These are phyloP conservation scores for Lactarius pseudohatsudake DNA, from an alignment of 768 basidiomycete species.

Conservation along the genomic window DNA sequence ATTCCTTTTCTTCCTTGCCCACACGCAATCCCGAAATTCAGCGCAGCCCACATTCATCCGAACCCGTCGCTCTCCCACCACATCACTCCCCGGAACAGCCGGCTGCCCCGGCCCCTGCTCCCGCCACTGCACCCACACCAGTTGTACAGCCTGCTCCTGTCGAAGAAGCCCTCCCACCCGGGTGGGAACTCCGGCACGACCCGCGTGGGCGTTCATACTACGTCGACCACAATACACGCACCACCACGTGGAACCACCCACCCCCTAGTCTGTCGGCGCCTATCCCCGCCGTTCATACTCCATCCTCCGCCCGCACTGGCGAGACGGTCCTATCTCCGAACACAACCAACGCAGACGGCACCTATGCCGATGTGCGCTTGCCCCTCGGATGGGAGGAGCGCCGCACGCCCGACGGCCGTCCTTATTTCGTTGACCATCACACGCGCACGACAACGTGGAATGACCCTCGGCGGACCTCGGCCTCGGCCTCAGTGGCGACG, in stretches of 20 bases:
- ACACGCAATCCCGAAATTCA: constrained; percentile 32
- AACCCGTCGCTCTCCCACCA: background rate
- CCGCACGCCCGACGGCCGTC: constrained; percentile 81
- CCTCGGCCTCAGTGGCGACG: constrained; percentile 47
- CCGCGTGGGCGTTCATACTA: constrained; percentile 74
- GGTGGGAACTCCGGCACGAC: constrained; percentile 84
- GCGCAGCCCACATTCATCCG: constrained; percentile 17
- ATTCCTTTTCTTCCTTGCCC: constrained; percentile 22
- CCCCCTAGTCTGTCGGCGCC: constrained; percentile 32
- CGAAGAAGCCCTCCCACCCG: constrained; percentile 66
- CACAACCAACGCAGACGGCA: constrained; percentile 32
- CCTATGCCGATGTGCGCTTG: constrained; percentile 64
- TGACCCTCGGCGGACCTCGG: constrained; percentile 69
- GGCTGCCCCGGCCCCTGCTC: constrained; percentile 14
- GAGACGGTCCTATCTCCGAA: constrained; percentile 23
- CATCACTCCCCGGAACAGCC: constrained; percentile 13
- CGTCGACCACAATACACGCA: constrained; percentile 81
- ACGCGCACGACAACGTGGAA: constrained; percentile 89
- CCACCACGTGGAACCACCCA: constrained; percentile 79
- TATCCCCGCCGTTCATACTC: constrained; percentile 31
- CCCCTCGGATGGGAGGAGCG: constrained; percentile 94
- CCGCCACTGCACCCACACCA: constrained; percentile 27
- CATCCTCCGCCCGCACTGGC: constrained; percentile 17
- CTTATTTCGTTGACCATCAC: constrained; percentile 75
- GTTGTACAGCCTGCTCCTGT: constrained; percentile 37